Conservation (phyloP, 345 rosid genomes). For the Linum trigynum region DNA sequence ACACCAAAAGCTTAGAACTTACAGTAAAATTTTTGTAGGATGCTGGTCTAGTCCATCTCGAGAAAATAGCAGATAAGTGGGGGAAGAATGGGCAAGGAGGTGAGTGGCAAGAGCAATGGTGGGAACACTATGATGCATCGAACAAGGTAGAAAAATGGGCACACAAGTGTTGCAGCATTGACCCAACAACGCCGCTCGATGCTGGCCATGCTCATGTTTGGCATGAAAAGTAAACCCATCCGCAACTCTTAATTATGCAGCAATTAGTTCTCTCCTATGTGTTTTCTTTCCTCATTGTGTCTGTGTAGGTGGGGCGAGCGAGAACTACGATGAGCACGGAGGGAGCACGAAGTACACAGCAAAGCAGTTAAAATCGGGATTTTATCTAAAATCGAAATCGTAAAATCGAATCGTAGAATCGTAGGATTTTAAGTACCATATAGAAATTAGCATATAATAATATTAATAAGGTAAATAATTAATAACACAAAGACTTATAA, state of each 20-base stretch:
- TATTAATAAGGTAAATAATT: too few relatives aligned
- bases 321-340: slow-evolving; percentile 75
- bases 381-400: too few relatives aligned
- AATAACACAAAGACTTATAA: too few relatives aligned
- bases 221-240: slow-evolving; percentile 70
- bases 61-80: slow-evolving; percentile 96
- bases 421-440: too few relatives aligned
- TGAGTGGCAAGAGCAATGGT: slow-evolving; percentile 96
- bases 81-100: slow-evolving; percentile 79
- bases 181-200: slow-evolving; percentile 64
- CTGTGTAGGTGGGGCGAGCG: slow-evolving; percentile 88
- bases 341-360: slow-evolving; percentile 85
- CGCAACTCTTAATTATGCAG: neutral
- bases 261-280: neutral
- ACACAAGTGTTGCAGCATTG: slow-evolving; percentile 88
- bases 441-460: too few relatives aligned
- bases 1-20: too few relatives aligned
- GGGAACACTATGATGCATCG: slow-evolving; percentile 79
- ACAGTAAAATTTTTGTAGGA: slow-evolving; percentile 29
- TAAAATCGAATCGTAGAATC: too few relatives aligned
- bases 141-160: slow-evolving; percentile 92
- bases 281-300: neutral
- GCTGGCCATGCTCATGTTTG: slow-evolving; percentile 96
- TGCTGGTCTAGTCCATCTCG: slow-evolving; percentile 60
- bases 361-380: too few relatives aligned